phyloP scores from a whole-genome alignment of 2,329 filamentous ascomycete species.

The Ophiostoma angusticollis region DNA sequence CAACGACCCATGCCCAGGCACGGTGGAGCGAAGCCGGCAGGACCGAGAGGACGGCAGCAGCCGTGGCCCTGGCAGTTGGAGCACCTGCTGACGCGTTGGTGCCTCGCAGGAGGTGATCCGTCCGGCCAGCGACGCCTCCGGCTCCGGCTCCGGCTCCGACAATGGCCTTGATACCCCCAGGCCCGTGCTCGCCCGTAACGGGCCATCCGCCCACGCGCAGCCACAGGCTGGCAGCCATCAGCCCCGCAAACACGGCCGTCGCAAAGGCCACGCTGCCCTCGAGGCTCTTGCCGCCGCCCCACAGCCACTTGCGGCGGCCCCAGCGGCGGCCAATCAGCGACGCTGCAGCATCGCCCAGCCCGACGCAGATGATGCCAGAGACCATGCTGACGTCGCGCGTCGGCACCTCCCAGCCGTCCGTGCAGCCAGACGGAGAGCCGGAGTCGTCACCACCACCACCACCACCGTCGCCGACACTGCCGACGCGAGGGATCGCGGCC shows the following conservation, averaged over 20 bases:
- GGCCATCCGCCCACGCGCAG: slow-evolving; percentile 65
- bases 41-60: neutral
- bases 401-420: slow-evolving; percentile 53
- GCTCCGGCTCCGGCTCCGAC: too few species aligned
- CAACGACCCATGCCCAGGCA: slow-evolving; percentile 10
- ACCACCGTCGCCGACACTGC: slow-evolving; percentile 13
- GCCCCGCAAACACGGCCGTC: slow-evolving; percentile 60
- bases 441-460: neutral
- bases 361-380: slow-evolving; percentile 83
- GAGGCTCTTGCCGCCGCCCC: slow-evolving; percentile 91
- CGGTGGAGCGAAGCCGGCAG: slow-evolving; percentile 7
- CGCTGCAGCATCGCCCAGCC: slow-evolving; percentile 87
- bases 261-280: slow-evolving; percentile 80
- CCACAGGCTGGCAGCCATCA: slow-evolving; percentile 61
- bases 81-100: too few species aligned
- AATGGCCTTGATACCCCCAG: too few species aligned
- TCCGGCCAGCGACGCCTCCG: too few species aligned
- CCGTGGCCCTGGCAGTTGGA: neutral
- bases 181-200: slow-evolving; percentile 44
- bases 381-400: slow-evolving; percentile 77
- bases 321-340: slow-evolving; percentile 79
- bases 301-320: slow-evolving; percentile 83
- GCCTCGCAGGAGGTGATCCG: too few species aligned
- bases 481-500: slow-evolving; percentile 50
- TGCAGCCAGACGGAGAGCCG: neutral